Evolutionary conservation across 306 rosid genomes (phyloP).

Genomic region (Castanospermum australe): DNA sequence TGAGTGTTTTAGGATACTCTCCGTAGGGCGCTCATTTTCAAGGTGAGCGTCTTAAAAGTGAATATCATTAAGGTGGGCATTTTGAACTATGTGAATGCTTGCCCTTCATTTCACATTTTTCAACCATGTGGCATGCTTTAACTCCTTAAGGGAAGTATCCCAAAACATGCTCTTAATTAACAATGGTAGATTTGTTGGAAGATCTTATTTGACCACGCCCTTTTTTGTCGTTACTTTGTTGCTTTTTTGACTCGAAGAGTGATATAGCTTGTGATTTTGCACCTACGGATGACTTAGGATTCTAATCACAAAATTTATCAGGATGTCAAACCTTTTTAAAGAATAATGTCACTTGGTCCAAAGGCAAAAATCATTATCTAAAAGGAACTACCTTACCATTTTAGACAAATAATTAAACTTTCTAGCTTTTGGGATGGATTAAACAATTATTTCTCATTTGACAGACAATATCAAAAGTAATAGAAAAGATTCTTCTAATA

Average conservation of each 20-base stretch:
- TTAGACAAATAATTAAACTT: not conserved
- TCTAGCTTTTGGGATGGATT: not conserved
- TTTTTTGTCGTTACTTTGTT: constrained; percentile 3
- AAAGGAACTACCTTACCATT: not conserved
- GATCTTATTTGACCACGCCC: constrained; percentile 9
- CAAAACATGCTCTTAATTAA: too few species aligned
- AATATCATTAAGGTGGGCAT: too few species aligned
- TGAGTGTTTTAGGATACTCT: too few species aligned
- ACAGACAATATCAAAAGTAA: too few species aligned
- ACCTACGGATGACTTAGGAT: not conserved
- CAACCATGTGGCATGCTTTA: too few species aligned
- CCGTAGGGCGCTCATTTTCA: too few species aligned
- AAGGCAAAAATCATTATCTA: not conserved
- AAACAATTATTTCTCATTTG: not conserved
- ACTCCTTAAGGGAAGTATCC: too few species aligned
- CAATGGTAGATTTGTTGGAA: not conserved
- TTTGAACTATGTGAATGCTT: too few species aligned
- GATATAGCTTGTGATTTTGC: not conserved
- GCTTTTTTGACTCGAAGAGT: not conserved
- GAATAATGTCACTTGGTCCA: constrained; percentile 15
- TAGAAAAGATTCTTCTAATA: too few species aligned
- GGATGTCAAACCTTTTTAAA: not conserved
- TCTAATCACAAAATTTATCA: not conserved
- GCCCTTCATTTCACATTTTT: too few species aligned
- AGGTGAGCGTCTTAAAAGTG: too few species aligned